Evolutionary conservation across 2,329 filamentous ascomycete genomes (phyloP), one percentile per base, ranked within the genome.

Genomic region (Xylariaceae sp.): DNA sequence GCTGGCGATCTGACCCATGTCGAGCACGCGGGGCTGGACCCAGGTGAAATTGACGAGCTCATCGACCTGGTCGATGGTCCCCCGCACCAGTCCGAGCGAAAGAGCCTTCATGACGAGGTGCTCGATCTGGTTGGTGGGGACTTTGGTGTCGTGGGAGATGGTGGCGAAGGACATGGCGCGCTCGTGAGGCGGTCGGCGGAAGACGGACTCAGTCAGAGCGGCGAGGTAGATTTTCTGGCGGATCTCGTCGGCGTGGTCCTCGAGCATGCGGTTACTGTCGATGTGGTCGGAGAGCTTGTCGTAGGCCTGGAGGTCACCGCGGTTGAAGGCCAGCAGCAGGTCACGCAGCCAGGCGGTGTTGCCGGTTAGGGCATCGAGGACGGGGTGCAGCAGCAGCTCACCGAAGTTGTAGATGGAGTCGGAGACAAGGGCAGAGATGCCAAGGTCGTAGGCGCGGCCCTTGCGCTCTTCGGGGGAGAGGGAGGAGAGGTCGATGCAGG

Each of bases 91-190:
- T 1, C 94, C 94, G 60, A 99, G 72, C 65, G 91, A 96, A 62
- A 99, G 73, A n/a, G 94, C 94, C 78, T 96, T 97, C 94, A 99
- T 99, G 63, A 99, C 88, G 57, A 99, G 75, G 69, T 97, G 92
- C 77, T 99, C 94, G 60, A 99, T 97, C 74, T 97, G 90, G 63
- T 94, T 84, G 2, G 85, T 82, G 60, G 84, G 81, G 45, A 99
- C 91, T 72, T 96, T 95, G 3, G 94, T 99, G 75, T 97, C 92
- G 59, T 87, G 79, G 5, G 88, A 82, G 64, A 99, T 96, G 44
- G 90, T 89, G 45, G 77, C 74, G 72, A 99, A 99, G 5, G 87
- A 87, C 86, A 99, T 94, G 62, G 90, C 86, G 56, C 94, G 88
- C 75, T 97, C 90, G 68, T 99, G 94, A 30, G 94, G 92, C 43